These are phyloP conservation scores for Panicum hallii DNA, from an alignment of 202 grass and related monocot species.

Conservation along the genomic window DNA sequence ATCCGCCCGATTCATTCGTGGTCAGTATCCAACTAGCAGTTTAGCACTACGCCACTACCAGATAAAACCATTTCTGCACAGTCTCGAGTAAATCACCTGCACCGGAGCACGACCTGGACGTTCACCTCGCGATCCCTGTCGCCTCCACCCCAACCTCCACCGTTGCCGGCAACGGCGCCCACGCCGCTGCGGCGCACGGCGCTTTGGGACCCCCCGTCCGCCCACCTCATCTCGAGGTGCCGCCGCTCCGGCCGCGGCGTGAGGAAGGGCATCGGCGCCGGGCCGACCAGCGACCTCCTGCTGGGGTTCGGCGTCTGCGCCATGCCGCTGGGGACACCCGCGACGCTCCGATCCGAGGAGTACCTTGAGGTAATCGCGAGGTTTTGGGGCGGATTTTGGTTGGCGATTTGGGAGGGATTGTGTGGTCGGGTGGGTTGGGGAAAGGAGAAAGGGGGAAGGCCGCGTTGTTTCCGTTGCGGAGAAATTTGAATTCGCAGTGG, in stretches of 20 bases:
- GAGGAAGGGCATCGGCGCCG: constrained; percentile 58
- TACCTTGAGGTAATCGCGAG: constrained; percentile 6
- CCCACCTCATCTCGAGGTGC: constrained; percentile 75
- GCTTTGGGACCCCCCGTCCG: constrained; percentile 57
- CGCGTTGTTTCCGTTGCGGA: constrained; percentile 12
- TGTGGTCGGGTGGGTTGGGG: neutral
- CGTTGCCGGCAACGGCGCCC: constrained; percentile 5
- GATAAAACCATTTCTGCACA: neutral
- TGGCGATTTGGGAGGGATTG: constrained; percentile 21
- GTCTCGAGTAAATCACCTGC: constrained; percentile 64
- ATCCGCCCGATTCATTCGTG: constrained; percentile 2
- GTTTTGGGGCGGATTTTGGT: constrained; percentile 43
- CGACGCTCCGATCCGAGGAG: neutral
- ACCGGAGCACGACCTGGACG: constrained; percentile 82
- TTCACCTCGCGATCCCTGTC: constrained; percentile 66
- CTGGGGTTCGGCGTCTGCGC: constrained; percentile 73
- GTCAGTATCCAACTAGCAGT: neutral
- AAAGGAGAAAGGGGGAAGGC: neutral
- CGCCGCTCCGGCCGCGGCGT: constrained; percentile 76
- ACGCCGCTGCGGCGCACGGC: constrained; percentile 36
- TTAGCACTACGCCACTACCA: neutral
- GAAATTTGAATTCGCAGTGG: constrained; percentile 51
- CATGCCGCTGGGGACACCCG: constrained; percentile 49
- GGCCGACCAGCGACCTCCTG: constrained; percentile 62
- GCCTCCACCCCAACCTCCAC: neutral